phyloP scores from a whole-genome alignment of 257 asterid genomes.

The Solanum sitiens region DNA sequence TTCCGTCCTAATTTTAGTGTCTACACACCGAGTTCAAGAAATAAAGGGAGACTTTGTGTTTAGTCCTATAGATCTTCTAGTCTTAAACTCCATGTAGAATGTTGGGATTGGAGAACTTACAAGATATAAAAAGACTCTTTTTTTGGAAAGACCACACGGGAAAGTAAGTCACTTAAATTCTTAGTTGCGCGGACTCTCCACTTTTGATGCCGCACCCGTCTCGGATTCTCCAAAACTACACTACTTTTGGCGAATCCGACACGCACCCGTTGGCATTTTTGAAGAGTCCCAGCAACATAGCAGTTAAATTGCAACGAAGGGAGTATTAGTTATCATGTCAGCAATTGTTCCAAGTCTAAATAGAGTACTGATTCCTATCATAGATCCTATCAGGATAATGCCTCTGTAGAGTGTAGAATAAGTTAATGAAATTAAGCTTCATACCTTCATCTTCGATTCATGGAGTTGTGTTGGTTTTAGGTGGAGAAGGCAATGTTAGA shows the following conservation, averaged over 20 bases:
- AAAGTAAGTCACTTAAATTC: not conserved
- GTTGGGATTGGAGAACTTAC: not conserved
- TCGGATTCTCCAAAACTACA: no score
- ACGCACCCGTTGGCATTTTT: no score
- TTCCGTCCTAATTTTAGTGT: not conserved
- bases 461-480: constrained; percentile 21
- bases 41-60: not conserved
- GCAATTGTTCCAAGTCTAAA: not conserved
- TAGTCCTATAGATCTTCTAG: not conserved
- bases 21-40: no score
- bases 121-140: not conserved
- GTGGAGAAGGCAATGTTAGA: constrained; percentile 61
- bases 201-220: no score
- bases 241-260: no score
- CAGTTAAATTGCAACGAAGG: not conserved
- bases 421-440: not conserved
- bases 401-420: not conserved
- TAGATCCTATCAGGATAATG: not conserved
- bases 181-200: no score
- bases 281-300: no score
- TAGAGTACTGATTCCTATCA: not conserved
- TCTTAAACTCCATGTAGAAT: not conserved
- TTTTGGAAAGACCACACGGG: not conserved
- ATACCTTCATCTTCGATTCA: not conserved
- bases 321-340: not conserved